Conservation (phyloP, 257 asterid genomes). For the Solanum stenotomum region DNA sequence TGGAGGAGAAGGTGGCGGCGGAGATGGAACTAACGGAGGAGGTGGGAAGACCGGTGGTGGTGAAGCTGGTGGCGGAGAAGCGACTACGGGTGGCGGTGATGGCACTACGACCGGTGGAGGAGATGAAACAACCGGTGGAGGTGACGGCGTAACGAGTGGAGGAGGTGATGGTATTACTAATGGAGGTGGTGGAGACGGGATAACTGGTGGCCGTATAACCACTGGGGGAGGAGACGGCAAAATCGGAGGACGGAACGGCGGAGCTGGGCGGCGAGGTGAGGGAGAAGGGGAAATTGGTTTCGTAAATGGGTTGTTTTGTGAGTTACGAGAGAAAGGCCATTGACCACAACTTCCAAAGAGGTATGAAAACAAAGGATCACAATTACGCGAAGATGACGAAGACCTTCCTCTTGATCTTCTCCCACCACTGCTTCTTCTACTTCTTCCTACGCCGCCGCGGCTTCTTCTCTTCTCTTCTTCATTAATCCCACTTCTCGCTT, state of each 20-base stretch:
- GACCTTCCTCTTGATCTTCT: conserved; percentile 3
- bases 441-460: neutral
- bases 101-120: conserved; percentile 4
- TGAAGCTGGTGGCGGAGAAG: conserved; percentile 3
- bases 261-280: conserved; percentile 5
- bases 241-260: conserved; percentile 8
- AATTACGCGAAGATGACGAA: neutral
- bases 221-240: conserved; percentile 5
- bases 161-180: neutral
- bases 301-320: conserved; percentile 20
- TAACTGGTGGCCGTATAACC: conserved; percentile 1
- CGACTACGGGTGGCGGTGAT: neutral
- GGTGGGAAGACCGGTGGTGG: conserved; percentile 13
- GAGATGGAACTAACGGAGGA: neutral
- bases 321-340: conserved; percentile 24
- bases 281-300: conserved; percentile 9
- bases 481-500: neutral
- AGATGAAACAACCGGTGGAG: conserved; percentile 11
- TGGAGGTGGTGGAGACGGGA: conserved; percentile 1
- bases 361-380: conserved; percentile 22
- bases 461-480: conserved; percentile 26
- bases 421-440: conserved; percentile 1
- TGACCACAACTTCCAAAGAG: conserved; percentile 27
- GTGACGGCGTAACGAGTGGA: neutral
- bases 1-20: neutral